Evolutionary conservation across 352 stramenopile species (phyloP).

Genomic region (Aphanomyces cochlioides): DNA sequence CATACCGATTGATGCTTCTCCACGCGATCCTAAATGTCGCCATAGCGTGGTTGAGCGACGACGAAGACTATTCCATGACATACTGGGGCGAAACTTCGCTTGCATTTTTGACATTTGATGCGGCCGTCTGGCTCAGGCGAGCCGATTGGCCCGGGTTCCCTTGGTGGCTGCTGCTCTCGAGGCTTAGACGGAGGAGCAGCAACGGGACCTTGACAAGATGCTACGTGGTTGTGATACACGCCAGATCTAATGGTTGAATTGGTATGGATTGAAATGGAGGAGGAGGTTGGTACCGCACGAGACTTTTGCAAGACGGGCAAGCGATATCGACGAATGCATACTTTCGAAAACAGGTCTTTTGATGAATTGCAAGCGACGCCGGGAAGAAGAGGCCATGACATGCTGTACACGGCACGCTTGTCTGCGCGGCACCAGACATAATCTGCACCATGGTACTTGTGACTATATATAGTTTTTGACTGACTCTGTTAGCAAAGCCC

Average conservation of each 20-base stretch:
- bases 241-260: slow-evolving; percentile 11
- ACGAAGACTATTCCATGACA: slow-evolving; percentile 4
- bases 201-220: not conserved
- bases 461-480: not conserved
- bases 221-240: slow-evolving; percentile 16
- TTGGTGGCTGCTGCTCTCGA: slow-evolving; percentile 2
- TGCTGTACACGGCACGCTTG: slow-evolving; percentile 36
- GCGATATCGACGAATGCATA: slow-evolving; percentile 50
- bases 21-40: slow-evolving; percentile 44
- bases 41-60: not conserved
- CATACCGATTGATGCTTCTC: slow-evolving; percentile 70
- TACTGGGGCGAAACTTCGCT: slow-evolving; percentile 47
- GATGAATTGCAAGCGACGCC: slow-evolving; percentile 60
- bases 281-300: slow-evolving; percentile 35
- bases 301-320: slow-evolving; percentile 42
- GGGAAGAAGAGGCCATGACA: slow-evolving; percentile 61
- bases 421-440: not conserved
- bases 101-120: slow-evolving; percentile 53
- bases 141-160: not conserved
- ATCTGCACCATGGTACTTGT: no score
- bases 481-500: no score
- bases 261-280: not conserved
- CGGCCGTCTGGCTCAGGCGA: slow-evolving; percentile 43
- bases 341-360: slow-evolving; percentile 65
- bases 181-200: slow-evolving; percentile 37